These are phyloP conservation scores for Penicillium longicatenatum DNA, from an alignment of 495 filamentous ascomycete species.

Conservation along the genomic window DNA sequence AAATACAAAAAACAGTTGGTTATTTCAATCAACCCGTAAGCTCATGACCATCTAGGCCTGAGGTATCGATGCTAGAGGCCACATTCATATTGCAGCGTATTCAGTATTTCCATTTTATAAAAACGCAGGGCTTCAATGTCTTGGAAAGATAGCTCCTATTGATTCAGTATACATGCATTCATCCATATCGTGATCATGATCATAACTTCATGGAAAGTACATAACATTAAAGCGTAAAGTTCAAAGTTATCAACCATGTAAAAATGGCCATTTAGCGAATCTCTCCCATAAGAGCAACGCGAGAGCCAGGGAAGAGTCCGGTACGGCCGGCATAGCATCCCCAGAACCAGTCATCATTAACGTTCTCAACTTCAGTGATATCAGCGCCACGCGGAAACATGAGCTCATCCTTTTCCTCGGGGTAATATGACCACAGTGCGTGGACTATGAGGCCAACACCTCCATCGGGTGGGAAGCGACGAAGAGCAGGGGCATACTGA, in stretches of 20 bases:
- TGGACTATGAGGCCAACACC: constrained; percentile 62
- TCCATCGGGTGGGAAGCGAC: constrained; percentile 68
- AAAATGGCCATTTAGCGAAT: constrained; percentile 19
- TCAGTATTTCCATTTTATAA: neutral
- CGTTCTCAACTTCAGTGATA: constrained; percentile 74
- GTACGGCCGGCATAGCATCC: constrained; percentile 75
- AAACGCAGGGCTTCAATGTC: no score
- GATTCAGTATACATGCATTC: constrained; percentile 10
- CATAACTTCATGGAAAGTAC: constrained; percentile 15
- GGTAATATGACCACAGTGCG: constrained; percentile 75
- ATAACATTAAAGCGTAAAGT: neutral
- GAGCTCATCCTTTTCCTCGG: constrained; percentile 70
- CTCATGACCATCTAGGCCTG: no score
- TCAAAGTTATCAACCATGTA: constrained; percentile 9
- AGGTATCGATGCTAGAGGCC: neutral
- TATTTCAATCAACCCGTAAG: no score
- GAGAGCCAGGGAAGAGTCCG: constrained; percentile 75
- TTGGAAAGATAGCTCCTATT: neutral
- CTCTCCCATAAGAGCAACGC: constrained; percentile 57
- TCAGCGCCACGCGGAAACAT: constrained; percentile 81
- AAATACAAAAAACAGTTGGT: no score
- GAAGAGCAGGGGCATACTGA: constrained; percentile 16
- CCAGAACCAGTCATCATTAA: constrained; percentile 86
- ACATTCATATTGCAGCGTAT: neutral
- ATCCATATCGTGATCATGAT: constrained; percentile 12